These are phyloP conservation scores for Atkinsonella hypoxylon DNA, from an alignment of 2,329 filamentous ascomycete species.

Conservation along the genomic window DNA sequence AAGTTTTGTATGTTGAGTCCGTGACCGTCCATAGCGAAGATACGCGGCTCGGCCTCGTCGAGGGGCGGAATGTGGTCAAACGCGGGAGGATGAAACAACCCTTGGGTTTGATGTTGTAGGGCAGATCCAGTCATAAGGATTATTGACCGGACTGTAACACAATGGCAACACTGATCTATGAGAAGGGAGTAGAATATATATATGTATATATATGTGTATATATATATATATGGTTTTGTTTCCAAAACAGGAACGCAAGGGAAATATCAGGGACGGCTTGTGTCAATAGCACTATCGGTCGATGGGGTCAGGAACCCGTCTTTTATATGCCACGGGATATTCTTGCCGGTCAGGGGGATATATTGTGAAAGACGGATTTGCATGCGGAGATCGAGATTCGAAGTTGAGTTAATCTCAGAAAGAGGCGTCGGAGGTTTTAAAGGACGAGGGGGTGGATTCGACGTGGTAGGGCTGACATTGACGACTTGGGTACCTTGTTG, in stretches of 20 bases:
- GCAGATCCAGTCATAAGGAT: not conserved
- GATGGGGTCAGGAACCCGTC: not conserved
- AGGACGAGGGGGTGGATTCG: not conserved
- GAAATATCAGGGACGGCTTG: not conserved
- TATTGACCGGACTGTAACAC: not conserved
- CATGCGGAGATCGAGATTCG: not conserved
- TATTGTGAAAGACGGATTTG: not conserved
- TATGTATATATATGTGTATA: too few relatives aligned
- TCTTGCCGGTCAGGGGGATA: too few relatives aligned
- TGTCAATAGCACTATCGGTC: not conserved
- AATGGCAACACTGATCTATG: not conserved
- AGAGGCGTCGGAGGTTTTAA: not conserved
- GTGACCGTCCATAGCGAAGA: not conserved
- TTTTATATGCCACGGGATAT: not conserved
- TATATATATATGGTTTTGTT: too few relatives aligned
- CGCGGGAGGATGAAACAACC: not conserved
- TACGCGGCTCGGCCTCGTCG: not conserved
- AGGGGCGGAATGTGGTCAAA: not conserved
- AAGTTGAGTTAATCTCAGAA: not conserved
- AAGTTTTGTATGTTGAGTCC: not conserved
- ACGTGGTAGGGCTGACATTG: slow-evolving; percentile 5
- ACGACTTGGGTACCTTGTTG: not conserved
- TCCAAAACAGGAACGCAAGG: too few relatives aligned
- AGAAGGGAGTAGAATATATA: not conserved
- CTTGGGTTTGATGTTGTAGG: not conserved